Evolutionary conservation across 148 eudicot species (phyloP).

Genomic region (Chenopodium album): DNA sequence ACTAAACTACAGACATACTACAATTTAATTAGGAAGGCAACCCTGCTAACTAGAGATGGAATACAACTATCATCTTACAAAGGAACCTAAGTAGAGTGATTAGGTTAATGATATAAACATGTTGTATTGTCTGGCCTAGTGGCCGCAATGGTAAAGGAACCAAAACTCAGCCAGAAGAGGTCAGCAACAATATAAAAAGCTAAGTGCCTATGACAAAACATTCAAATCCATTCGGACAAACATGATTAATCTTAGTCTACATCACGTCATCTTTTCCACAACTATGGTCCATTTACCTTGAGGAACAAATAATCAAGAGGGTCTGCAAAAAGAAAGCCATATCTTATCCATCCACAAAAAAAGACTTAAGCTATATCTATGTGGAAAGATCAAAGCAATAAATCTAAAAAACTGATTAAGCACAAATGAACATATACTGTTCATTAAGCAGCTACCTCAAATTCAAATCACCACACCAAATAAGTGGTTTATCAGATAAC

Average conservation of each 20-base stretch:
- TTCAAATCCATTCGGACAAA: background rate
- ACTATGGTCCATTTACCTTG: background rate
- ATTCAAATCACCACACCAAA: slow-evolving; percentile 98
- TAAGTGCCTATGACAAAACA: background rate
- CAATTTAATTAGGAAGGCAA: too few species aligned
- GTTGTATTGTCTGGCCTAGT: too few species aligned
- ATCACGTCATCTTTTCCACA: background rate
- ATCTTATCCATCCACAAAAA: background rate
- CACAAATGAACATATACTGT: slow-evolving; percentile 11
- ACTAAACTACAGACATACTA: too few species aligned
- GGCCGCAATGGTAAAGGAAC: too few species aligned
- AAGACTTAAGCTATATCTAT: background rate
- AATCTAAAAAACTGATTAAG: background rate
- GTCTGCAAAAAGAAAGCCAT: background rate
- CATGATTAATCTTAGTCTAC: background rate
- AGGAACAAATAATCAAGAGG: background rate
- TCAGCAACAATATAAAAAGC: background rate
- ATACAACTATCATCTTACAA: too few species aligned
- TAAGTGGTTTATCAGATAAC: slow-evolving; percentile 85
- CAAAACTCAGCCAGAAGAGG: too few species aligned
- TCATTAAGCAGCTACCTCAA: slow-evolving; percentile 63
- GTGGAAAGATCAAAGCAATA: background rate
- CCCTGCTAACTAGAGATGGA: too few species aligned
- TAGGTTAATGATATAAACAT: too few species aligned
- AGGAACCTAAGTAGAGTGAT: too few species aligned